phyloP scores from a whole-genome alignment of 768 basidiomycete species.

The Boletus sp. region DNA sequence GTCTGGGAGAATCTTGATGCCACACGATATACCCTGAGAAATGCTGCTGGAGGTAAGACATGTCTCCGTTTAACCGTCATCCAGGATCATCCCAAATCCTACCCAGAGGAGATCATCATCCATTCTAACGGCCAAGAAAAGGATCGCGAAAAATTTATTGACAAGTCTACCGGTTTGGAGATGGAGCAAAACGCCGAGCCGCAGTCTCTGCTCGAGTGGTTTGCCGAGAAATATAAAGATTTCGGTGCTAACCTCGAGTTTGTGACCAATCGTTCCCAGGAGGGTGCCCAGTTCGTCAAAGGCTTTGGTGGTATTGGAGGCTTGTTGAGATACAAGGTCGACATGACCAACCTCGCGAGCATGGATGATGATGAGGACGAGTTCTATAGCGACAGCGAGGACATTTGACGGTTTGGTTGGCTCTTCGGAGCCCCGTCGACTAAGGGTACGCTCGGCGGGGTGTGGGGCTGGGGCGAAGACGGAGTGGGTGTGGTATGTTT shows the following conservation, averaged over 20 bases:
- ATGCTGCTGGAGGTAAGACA: slow-evolving; percentile 79
- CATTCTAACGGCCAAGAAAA: slow-evolving; percentile 85
- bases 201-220: slow-evolving; percentile 92
- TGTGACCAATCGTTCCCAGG: slow-evolving; percentile 93
- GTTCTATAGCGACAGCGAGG: slow-evolving; percentile 74
- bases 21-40: slow-evolving; percentile 82
- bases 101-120: slow-evolving; percentile 75
- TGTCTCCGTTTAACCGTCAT: neutral
- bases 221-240: slow-evolving; percentile 97
- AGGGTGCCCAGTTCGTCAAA: slow-evolving; percentile 97
- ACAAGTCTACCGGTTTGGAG: slow-evolving; percentile 92
- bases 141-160: slow-evolving; percentile 90
- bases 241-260: slow-evolving; percentile 96
- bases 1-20: slow-evolving; percentile 98
- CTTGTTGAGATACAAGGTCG: slow-evolving; percentile 94
- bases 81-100: neutral
- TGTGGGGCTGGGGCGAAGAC: slow-evolving; percentile 32
- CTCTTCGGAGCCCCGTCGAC: slow-evolving; percentile 77
- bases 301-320: slow-evolving; percentile 99
- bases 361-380: slow-evolving; percentile 81
- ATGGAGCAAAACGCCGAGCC: slow-evolving; percentile 90
- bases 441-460: slow-evolving; percentile 68
- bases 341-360: slow-evolving; percentile 76
- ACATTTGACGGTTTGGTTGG: slow-evolving; percentile 83
- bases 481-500: slow-evolving; percentile 6